Evolutionary conservation across 108 stramenopile species (phyloP).

Genomic region (Nitzschia inconspicua): DNA sequence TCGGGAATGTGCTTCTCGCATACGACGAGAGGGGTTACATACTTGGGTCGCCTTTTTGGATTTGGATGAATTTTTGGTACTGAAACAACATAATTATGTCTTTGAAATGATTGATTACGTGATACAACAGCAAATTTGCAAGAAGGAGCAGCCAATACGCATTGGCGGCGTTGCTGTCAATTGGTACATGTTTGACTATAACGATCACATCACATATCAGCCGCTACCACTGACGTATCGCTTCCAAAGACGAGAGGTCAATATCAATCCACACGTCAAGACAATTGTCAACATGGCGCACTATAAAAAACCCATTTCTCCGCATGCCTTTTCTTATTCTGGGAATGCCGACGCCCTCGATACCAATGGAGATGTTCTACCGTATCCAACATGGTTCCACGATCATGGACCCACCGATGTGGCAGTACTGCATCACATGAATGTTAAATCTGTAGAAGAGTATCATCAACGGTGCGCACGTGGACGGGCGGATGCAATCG

Average conservation of each 20-base stretch:
- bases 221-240: constrained; percentile 31
- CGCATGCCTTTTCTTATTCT: constrained; percentile 11
- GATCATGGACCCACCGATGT: constrained; percentile 25
- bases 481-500: constrained; percentile 25
- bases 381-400: no score
- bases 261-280: constrained; percentile 31
- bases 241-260: constrained; percentile 19
- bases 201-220: constrained; percentile 20
- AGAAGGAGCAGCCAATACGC: no score
- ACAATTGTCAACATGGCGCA: constrained; percentile 13
- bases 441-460: constrained; percentile 26
- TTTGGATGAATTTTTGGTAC: constrained; percentile 36
- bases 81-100: constrained; percentile 17
- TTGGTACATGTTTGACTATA: constrained; percentile 25
- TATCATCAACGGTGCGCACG: constrained; percentile 16
- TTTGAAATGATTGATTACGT: constrained; percentile 6
- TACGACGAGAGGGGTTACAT: constrained; percentile 3
- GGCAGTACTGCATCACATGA: constrained; percentile 23
- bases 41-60: constrained; percentile 39
- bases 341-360: constrained; percentile 8
- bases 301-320: not conserved
- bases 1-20: constrained; percentile 24
- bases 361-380: constrained; percentile 35
- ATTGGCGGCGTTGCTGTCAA: constrained; percentile 12
- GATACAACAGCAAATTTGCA: not conserved